Evolutionary conservation across 2,329 filamentous ascomycete species (phyloP).

Genomic region (Stemphylium lycopersici): DNA sequence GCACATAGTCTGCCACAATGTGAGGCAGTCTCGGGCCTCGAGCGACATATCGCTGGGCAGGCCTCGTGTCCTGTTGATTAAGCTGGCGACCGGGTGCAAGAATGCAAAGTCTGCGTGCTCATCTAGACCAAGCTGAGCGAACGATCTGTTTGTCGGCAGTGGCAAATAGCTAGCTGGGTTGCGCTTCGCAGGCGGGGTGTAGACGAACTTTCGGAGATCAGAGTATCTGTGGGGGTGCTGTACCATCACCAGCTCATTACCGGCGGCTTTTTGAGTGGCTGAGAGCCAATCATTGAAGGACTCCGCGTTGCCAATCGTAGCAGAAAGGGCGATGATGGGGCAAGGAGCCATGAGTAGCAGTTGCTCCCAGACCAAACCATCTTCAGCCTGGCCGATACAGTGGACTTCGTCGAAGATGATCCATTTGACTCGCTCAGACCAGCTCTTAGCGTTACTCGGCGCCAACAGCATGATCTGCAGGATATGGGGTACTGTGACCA

Average conservation of each 20-base stretch:
- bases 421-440: constrained; percentile 71
- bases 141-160: constrained; percentile 46
- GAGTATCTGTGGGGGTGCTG: constrained; percentile 74
- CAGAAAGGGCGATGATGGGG: constrained; percentile 79
- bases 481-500: constrained; percentile 79
- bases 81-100: constrained; percentile 69
- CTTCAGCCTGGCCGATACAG: constrained; percentile 76
- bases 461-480: constrained; percentile 74
- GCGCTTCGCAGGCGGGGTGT: constrained; percentile 55
- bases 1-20: constrained; percentile 68
- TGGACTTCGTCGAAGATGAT: constrained; percentile 87
- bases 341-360: constrained; percentile 75
- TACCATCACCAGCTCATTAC: constrained; percentile 70
- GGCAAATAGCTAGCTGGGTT: constrained; percentile 56
- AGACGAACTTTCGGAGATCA: constrained; percentile 77
- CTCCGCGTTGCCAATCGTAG: constrained; percentile 76
- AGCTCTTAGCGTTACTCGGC: constrained; percentile 71
- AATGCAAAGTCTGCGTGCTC: constrained; percentile 60
- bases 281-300: constrained; percentile 74
- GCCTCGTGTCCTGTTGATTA: constrained; percentile 66
- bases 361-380: constrained; percentile 80
- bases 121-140: constrained; percentile 56
- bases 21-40: constrained; percentile 73
- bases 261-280: constrained; percentile 67
- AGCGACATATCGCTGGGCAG: constrained; percentile 71